Percentiles rank a stretch among this genome's conserved stretches.
Conservation (phyloP, 352 stramenopile genomes). For the Pythium insidiosum region DNA sequence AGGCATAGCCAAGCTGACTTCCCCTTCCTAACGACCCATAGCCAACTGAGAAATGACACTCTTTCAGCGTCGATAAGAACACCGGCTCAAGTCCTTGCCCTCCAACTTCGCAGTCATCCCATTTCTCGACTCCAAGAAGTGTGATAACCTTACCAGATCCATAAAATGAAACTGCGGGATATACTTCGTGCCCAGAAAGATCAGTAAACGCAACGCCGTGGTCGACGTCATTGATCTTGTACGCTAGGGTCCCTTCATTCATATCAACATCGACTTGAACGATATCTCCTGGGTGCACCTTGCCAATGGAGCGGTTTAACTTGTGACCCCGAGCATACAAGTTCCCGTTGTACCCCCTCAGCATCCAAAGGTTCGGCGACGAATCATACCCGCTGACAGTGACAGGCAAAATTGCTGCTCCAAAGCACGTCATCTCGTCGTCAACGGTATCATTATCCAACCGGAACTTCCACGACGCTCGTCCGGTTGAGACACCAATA, state of each 20-base stretch:
- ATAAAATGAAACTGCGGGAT: constrained; percentile 85
- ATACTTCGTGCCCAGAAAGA: constrained; percentile 71
- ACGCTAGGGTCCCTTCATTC: constrained; percentile 74
- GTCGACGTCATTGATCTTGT: constrained; percentile 88
- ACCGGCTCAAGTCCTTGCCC: constrained; percentile 32
- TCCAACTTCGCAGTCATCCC: constrained; percentile 43
- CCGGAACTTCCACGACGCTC: constrained; percentile 84
- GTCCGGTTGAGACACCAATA: constrained; percentile 56
- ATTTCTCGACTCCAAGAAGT: constrained; percentile 67
- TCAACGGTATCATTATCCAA: constrained; percentile 85
- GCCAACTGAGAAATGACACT: constrained; percentile 72
- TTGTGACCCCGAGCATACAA: constrained; percentile 87
- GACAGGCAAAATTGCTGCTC: constrained; percentile 82
- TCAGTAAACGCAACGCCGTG: constrained; percentile 84
- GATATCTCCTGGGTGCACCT: constrained; percentile 85
- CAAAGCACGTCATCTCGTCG: constrained; percentile 91
- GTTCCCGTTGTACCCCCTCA: constrained; percentile 88
- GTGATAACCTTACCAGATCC: constrained; percentile 86
- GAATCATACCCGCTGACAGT: constrained; percentile 87
- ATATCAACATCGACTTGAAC: constrained; percentile 88
- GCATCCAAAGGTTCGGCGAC: constrained; percentile 88
- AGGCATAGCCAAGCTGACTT: constrained; percentile 66
- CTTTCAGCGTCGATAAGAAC: constrained; percentile 68
- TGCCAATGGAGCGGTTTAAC: constrained; percentile 74
- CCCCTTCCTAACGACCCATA: constrained; percentile 77